phyloP scores from a whole-genome alignment of 371 early-diverging fungal species.

The Actinomucor elegans region DNA sequence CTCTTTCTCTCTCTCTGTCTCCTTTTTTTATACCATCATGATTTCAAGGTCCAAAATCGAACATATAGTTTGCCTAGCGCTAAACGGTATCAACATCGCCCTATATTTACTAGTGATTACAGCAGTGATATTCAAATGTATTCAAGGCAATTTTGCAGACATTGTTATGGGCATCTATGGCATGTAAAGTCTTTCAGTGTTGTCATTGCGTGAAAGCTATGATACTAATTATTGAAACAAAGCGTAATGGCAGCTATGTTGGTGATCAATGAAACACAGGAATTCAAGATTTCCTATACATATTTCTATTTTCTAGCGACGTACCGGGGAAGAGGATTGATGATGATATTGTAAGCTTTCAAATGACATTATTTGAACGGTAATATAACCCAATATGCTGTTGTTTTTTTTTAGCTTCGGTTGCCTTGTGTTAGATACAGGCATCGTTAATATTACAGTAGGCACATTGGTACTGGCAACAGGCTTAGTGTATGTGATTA shows the following conservation, averaged over 20 bases:
- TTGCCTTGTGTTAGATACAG: slow-evolving; percentile 32
- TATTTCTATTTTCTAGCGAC: slow-evolving; percentile 37
- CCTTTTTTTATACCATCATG: slow-evolving; percentile 14
- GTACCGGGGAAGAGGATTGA: slow-evolving; percentile 38
- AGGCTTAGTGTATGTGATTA: slow-evolving; percentile 37
- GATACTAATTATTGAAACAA: neutral
- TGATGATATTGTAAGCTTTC: slow-evolving; percentile 42
- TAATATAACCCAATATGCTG: neutral
- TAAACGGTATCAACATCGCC: slow-evolving; percentile 40
- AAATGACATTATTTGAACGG: neutral
- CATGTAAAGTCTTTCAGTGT: slow-evolving; percentile 26
- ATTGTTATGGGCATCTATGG: slow-evolving; percentile 47
- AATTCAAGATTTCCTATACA: slow-evolving; percentile 19
- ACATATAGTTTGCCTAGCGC: slow-evolving; percentile 32
- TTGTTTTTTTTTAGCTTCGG: slow-evolving; percentile 32
- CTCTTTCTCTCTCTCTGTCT: neutral
- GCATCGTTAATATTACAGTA: slow-evolving; percentile 34
- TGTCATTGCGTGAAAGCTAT: neutral
- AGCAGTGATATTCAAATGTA: slow-evolving; percentile 34
- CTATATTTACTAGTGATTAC: slow-evolving; percentile 36
- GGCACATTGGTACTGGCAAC: slow-evolving; percentile 36
- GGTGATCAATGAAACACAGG: slow-evolving; percentile 35
- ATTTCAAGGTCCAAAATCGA: slow-evolving; percentile 45
- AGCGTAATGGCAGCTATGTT: slow-evolving; percentile 36
- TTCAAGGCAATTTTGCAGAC: slow-evolving; percentile 32